Base-by-base conservation (phyloP, 257 asterid species). In the Phtheirospermum japonicum region DNA sequence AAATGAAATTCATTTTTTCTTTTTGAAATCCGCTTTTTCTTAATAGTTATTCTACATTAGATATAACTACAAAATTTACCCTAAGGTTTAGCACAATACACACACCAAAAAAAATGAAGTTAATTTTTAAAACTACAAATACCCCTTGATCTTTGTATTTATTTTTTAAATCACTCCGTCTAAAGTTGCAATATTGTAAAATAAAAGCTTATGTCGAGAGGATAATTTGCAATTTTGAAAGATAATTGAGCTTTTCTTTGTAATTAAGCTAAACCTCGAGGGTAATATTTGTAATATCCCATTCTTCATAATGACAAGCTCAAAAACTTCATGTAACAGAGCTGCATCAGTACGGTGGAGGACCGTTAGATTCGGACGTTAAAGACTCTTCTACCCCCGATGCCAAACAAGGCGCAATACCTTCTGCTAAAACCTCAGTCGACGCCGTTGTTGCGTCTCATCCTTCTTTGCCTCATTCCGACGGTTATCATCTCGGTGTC, bases 321-420 rank as follows among this genome's bases (percentile, higher is more conserved):
- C 9, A 34, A 34, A 26, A 23, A 33, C 18, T 36, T 65, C 57
- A 5, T 61, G 53, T 26, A 45, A 64, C 73, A 74, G 77, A 77
- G 49, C 71, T 74, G 63, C 28, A 74, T 71, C 75, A 66, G 17
- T 74, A 31, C 31, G 79, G 75, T 14, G 83, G 77, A 48, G 80
- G 78, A 5, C 61, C 71, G 23, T 39, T 58, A 1, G 85, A 84
- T 53, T 34, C 74, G 4, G 95, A 84, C 13, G 66, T 37, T 30
- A 77, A 74, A 48, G 86, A 73, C 61, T 69, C 79, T 61, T 30
- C 78, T 3, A 75, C 83, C 59, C 66, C 81, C 0, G 81, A 79
- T 51, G 40, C 53, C 65, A 82, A 75, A 49, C 82, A 72, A 64
- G 85, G 78, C 26, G 60, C 43, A 18, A 58, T 10, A 32, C 49